These are phyloP conservation scores for Mortierella sp. DNA, from an alignment of 371 early-diverging fungal species.

Conservation along the genomic window DNA sequence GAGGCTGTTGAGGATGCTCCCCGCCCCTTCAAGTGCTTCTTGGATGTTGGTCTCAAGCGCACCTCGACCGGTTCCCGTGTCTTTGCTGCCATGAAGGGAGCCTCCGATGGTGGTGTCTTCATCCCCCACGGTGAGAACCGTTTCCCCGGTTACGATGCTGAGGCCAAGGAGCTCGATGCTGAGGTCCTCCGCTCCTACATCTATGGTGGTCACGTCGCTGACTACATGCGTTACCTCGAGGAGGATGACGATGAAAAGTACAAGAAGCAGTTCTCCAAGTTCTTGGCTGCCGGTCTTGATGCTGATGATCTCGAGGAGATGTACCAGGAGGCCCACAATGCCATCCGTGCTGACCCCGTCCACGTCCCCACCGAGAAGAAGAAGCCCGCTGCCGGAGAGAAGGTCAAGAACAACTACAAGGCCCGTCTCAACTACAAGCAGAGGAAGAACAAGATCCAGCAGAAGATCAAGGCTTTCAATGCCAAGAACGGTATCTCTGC, in stretches of 20 bases:
- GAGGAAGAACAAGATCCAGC: conserved; percentile 88
- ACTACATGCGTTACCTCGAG: conserved; percentile 98
- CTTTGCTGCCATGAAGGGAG: conserved; percentile 99
- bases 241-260: conserved; percentile 99
- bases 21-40: conserved; percentile 99
- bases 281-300: conserved; percentile 92
- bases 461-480: conserved; percentile 88
- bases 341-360: conserved; percentile 93
- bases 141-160: conserved; percentile 98
- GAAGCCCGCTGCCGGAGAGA: conserved; percentile 71
- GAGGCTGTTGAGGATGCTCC: conserved; percentile 97
- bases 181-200: conserved; percentile 98
- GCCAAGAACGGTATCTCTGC: conserved; percentile 57
- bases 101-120: conserved; percentile 99
- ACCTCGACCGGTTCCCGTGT: conserved; percentile 99
- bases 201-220: conserved; percentile 98
- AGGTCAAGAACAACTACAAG: conserved; percentile 69
- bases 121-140: conserved; percentile 99
- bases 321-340: conserved; percentile 95
- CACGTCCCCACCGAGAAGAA: conserved; percentile 81
- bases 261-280: conserved; percentile 97
- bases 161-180: conserved; percentile 93
- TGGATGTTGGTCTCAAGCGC: conserved; percentile 99
- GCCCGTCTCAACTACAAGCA: conserved; percentile 90
- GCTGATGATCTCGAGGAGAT: conserved; percentile 97